These are phyloP conservation scores for Plasmodium falciparum DNA, from an alignment of 169 alveolate species.

Conservation along the genomic window DNA sequence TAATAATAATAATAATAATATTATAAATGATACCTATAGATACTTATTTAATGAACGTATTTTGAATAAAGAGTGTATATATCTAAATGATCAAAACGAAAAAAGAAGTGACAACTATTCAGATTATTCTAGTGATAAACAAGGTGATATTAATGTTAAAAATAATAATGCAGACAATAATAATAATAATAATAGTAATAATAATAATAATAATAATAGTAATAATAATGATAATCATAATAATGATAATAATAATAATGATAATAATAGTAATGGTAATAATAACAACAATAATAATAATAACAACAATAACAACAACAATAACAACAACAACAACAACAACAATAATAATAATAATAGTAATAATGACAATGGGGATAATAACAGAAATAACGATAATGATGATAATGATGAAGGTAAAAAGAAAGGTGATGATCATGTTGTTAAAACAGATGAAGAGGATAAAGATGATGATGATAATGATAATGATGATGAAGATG, in stretches of 20 bases:
- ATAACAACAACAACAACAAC: not conserved
- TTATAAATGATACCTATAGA: not conserved
- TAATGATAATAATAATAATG: not conserved
- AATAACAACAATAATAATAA: not conserved
- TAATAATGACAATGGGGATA: not conserved
- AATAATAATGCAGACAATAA: too few species aligned
- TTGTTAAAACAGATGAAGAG: not conserved
- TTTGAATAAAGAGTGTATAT: not conserved
- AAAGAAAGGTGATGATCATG: not conserved
- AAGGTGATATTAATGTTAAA: too few species aligned
- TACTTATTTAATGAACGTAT: not conserved
- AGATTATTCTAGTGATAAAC: too few species aligned
- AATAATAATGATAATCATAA: not conserved
- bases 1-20: too few species aligned
- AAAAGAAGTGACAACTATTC: too few species aligned
- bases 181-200: not conserved
- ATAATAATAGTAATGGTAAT: not conserved
- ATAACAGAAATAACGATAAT: not conserved
- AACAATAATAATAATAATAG: not conserved
- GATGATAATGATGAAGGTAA: not conserved
- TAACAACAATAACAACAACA: not conserved
- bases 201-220: not conserved
- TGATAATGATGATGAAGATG: not conserved
- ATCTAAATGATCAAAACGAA: not conserved
- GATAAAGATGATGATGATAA: not conserved